Evolutionary conservation across 2,329 filamentous ascomycete species (phyloP).

Genomic region (Phialophora verrucosa): DNA sequence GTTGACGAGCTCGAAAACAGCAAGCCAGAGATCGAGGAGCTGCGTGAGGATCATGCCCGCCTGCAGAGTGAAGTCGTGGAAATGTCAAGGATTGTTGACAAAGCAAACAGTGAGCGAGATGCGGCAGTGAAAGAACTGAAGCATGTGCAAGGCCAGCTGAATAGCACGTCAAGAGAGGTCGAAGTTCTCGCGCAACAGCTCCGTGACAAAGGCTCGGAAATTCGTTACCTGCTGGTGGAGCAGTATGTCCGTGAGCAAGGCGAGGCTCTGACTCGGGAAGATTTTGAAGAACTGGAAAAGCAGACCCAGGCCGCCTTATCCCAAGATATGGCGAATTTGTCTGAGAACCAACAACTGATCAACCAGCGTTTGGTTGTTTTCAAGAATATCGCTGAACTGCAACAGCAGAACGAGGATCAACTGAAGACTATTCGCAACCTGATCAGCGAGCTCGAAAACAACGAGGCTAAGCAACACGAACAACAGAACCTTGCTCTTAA

Average conservation of each 20-base stretch:
- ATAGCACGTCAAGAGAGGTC: slow-evolving; percentile 66
- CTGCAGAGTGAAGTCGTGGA: slow-evolving; percentile 81
- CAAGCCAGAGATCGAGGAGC: slow-evolving; percentile 84
- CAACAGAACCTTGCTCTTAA: slow-evolving; percentile 62
- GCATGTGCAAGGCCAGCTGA: slow-evolving; percentile 76
- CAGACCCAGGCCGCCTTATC: slow-evolving; percentile 59
- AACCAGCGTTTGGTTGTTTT: slow-evolving; percentile 88
- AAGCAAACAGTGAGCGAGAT: slow-evolving; percentile 81
- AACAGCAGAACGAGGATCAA: slow-evolving; percentile 85
- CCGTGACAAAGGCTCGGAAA: slow-evolving; percentile 85
- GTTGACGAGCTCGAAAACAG: slow-evolving; percentile 83
- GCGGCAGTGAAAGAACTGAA: slow-evolving; percentile 76
- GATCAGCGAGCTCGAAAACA: slow-evolving; percentile 87
- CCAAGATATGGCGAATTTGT: slow-evolving; percentile 75
- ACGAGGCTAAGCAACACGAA: slow-evolving; percentile 73
- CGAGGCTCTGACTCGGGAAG: slow-evolving; percentile 72
- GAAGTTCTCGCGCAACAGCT: slow-evolving; percentile 84
- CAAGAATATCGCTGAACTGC: slow-evolving; percentile 81
- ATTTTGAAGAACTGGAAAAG: slow-evolving; percentile 77
- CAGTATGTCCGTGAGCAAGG: slow-evolving; percentile 82
- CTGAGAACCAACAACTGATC: slow-evolving; percentile 86
- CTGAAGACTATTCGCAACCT: slow-evolving; percentile 82
- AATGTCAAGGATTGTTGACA: slow-evolving; percentile 82
- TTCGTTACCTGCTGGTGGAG: slow-evolving; percentile 89
- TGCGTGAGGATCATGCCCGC: slow-evolving; percentile 78